These are phyloP conservation scores for Cenchrus fungigraminus DNA, from an alignment of 176 grass and related monocot genomes.

Conservation along the genomic window DNA sequence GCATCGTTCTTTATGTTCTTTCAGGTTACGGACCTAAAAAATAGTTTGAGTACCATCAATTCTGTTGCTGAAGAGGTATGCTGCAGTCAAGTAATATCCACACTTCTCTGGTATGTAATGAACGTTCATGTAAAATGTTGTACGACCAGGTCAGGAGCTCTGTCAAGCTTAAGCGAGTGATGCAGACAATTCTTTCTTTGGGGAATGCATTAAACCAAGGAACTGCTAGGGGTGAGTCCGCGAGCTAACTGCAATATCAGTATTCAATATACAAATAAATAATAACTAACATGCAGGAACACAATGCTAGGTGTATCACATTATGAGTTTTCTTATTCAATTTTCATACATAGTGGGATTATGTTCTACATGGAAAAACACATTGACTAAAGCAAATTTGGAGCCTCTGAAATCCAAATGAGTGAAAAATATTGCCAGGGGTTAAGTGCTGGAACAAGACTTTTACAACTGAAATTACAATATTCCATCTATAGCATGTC, in stretches of 20 bases:
- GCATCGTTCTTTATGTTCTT: conserved; percentile 34
- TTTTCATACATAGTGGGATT: neutral
- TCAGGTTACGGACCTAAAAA: conserved; percentile 87
- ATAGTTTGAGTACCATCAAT: conserved; percentile 77
- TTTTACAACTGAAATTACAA: neutral
- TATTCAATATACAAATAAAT: conserved; percentile 35
- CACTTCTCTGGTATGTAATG: conserved; percentile 31
- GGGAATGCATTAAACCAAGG: conserved; percentile 98
- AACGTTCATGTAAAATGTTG: conserved; percentile 39
- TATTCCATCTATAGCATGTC: neutral
- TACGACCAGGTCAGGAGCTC: conserved; percentile 77
- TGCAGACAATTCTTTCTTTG: conserved; percentile 96
- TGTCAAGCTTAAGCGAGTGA: conserved; percentile 79
- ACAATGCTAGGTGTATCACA: neutral
- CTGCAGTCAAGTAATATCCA: neutral
- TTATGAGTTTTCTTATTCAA: conserved; percentile 11
- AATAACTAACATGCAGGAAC: conserved; percentile 9
- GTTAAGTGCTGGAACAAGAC: conserved; percentile 25
- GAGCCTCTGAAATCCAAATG: neutral
- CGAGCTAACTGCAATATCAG: conserved; percentile 4
- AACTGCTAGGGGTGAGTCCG: conserved; percentile 88
- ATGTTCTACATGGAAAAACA: neutral
- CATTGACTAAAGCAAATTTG: neutral
- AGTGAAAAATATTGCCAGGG: conserved; percentile 22
- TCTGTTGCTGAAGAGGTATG: conserved; percentile 82